These are phyloP conservation scores for Ajuga reptans DNA, from an alignment of 305 asterid genomes.

Conservation along the genomic window DNA sequence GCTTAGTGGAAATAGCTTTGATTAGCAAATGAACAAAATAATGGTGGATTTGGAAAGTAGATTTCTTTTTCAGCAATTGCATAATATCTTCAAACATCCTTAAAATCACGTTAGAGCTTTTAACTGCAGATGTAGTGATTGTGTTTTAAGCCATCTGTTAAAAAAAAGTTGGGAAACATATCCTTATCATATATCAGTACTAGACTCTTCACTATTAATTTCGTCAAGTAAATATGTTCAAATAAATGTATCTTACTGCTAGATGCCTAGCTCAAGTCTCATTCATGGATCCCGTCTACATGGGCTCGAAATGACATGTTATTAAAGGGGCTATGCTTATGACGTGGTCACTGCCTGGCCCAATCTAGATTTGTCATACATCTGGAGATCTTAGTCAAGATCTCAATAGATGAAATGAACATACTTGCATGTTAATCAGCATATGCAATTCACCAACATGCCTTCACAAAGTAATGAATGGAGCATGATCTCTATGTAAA, in stretches of 20 bases:
- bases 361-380: too few relatives aligned
- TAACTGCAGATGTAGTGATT: too few relatives aligned
- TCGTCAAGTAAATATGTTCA: background rate
- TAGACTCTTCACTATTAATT: background rate
- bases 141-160: background rate
- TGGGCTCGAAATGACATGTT: background rate
- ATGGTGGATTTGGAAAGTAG: too few relatives aligned
- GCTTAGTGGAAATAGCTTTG: background rate
- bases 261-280: background rate
- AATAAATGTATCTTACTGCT: background rate
- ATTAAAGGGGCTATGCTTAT: background rate
- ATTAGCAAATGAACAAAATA: background rate
- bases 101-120: background rate
- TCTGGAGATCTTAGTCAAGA: too few relatives aligned
- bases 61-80: too few relatives aligned
- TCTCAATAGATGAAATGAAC: too few relatives aligned
- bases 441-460: too few relatives aligned
- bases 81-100: background rate
- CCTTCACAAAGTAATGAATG: too few relatives aligned
- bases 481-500: too few relatives aligned
- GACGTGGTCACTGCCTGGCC: background rate
- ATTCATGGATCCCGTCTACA: background rate
- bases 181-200: background rate
- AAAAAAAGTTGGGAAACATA: background rate
- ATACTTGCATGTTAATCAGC: too few relatives aligned